Evolutionary conservation across 2,329 filamentous ascomycete genomes (phyloP), one percentile per base, ranked within the genome.

Genomic region (Ilyonectria destructans): DNA sequence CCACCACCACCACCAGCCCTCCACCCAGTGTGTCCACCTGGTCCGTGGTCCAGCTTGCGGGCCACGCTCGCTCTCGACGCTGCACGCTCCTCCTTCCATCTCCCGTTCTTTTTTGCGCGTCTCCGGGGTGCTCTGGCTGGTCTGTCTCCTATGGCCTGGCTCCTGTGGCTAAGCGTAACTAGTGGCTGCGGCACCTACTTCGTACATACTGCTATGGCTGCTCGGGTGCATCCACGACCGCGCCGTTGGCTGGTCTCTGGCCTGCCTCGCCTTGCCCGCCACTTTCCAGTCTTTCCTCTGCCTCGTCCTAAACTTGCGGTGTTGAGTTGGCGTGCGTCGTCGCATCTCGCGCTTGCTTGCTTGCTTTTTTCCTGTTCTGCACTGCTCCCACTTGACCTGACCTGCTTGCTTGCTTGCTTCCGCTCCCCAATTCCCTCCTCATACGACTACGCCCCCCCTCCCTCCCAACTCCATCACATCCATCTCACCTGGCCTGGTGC

Each of bases 321-420:
- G 71, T 74, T 71, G 74, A 65, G 52, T 48, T 65, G 64, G 52
- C 65, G 65, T 69, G 62, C 51, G 52, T 74, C 49, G 49, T 52
- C 74, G 74, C 72, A 64, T 76, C 71, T 70, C 74, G 74, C 74
- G 74, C 72, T 76, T 76, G 69, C 52, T 71, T 67, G 23, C 59
- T 58, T 62, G 40, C 60, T 62, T 66, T 65, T 49, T 55, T 31
- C 51, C 56, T n/a, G 43, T 52, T 61, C 43, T 52, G 54, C 58
- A 56, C 31, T 56, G 29, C 56, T 66, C 31, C 12, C 31, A 12
- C 31, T 33, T 33, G 31, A 33, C 31, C 31, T 33, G 54, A 29
- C 55, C 9, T 54, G 23, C 21, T 3, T 23, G 21, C 35, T 29
- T 40, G 23, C 46, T 43, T 35, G 19, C 37, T 51, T 23, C 21